phyloP scores from a whole-genome alignment of 2,329 filamentous ascomycete genomes.

The Parastagonospora nodorum region DNA sequence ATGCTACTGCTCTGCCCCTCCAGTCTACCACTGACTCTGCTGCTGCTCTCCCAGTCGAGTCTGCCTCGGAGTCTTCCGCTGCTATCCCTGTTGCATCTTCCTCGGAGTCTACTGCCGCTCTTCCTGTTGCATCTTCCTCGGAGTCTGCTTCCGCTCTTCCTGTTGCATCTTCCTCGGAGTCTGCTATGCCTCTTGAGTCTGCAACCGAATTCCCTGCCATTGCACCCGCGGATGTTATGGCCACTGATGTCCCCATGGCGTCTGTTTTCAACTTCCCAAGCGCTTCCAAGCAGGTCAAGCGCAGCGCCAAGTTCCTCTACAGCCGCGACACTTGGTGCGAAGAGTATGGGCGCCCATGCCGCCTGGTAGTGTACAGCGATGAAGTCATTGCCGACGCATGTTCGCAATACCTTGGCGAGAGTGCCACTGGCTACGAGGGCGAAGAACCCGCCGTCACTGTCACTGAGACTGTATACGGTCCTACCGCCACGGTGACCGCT shows the following conservation, averaged over 20 bases:
- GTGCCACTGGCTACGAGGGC: background rate
- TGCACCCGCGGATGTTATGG: background rate
- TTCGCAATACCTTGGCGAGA: constrained; percentile 11
- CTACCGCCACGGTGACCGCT: background rate
- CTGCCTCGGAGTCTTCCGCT: too few species aligned
- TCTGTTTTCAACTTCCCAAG: too few species aligned
- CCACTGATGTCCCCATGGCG: background rate
- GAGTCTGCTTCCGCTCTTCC: too few species aligned
- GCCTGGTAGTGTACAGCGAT: constrained; percentile 13
- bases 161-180: too few species aligned
- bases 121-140: too few species aligned
- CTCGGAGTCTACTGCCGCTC: too few species aligned
- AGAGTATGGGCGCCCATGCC: constrained; percentile 15
- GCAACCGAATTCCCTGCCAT: background rate
- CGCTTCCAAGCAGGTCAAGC: background rate
- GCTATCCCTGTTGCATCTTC: too few species aligned
- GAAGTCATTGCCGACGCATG: constrained; percentile 14
- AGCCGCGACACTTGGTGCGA: constrained; percentile 12
- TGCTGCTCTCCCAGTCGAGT: too few species aligned
- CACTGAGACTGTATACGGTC: background rate
- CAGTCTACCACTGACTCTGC: too few species aligned
- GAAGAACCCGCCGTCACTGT: background rate
- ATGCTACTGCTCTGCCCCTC: too few species aligned
- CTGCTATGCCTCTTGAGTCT: too few species aligned
- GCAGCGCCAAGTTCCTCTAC: background rate